Evolutionary conservation across 768 basidiomycete species (phyloP), one percentile per base, ranked within the genome.

Genomic region (Filobasidium wieringae): DNA sequence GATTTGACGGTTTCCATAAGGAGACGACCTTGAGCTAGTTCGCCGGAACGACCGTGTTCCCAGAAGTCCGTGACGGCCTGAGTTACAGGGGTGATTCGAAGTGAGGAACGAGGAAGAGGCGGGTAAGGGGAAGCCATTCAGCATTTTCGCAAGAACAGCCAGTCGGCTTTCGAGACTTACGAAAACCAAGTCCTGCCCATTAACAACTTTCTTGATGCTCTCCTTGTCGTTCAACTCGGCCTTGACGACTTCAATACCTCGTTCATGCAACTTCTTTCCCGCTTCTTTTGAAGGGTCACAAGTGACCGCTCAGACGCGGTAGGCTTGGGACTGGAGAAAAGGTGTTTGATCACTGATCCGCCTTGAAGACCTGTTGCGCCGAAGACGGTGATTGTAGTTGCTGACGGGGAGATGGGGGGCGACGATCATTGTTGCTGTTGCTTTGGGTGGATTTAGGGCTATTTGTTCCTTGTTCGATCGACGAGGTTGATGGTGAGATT

Each of bases 281-380:
- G 53, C 26, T 8, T 61, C 27, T 40, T 62, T 61, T 40, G 40
- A 19, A 1, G 59, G 22, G 19, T 69, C 63, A 22, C 68, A 60
- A 6, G 66, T 64, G 53, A 69, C 31, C n/a, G 55, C 68, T 12
- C 66, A 58, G 26, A 69, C 45, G 2, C 62, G 64, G 55, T 69
- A 69, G 56, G 59, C 32, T 57, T 63, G 51, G 53, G 34, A 5
- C 59, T 61, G 0, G n/a, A 17, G 39, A 62, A 30, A 19, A 69
- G 53, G 49, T 60, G 53, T 2, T 47, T 24, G 40, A 67, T 51
- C 53, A 65, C 63, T 26, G 52, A 59, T n/a, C 64, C 59, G 31
- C 68, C 68, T 54, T 66, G 64, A n/a, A 15, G 27, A 12, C 68
- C 68, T 7, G 68, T 66, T 5, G 64, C 55, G 27, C 68, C 68